Conservation (phyloP, 1,284 basidiomycete genomes). For the Sanguinoderma infundibulare region DNA sequence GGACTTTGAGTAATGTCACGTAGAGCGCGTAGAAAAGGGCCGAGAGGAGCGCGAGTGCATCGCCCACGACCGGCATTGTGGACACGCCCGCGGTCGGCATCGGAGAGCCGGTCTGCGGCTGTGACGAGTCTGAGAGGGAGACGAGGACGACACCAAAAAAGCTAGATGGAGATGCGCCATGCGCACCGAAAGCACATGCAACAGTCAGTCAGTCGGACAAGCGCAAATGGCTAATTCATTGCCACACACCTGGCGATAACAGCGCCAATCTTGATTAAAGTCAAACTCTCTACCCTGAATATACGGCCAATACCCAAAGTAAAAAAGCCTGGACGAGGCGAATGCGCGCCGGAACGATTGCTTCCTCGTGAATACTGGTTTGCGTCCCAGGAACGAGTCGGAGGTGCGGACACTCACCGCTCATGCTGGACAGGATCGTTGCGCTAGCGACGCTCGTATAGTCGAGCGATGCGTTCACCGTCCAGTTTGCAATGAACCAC, state of each 20-base stretch:
- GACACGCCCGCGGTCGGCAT: conserved; percentile 12
- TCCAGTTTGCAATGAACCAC: conserved; percentile 94
- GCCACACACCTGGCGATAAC: conserved; percentile 75
- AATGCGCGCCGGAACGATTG: not conserved
- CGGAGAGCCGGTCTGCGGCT: conserved; percentile 22
- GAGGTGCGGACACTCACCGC: conserved; percentile 60
- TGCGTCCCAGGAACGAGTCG: not conserved
- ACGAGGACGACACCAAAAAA: conserved; percentile 89
- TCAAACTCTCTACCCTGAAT: conserved; percentile 83
- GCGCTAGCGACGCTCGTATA: conserved; percentile 92
- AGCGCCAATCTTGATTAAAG: conserved; percentile 77
- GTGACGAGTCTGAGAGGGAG: conserved; percentile 75
- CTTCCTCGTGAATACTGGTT: not conserved
- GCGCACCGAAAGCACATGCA: not conserved
- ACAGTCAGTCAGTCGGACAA: not conserved
- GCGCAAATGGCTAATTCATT: not conserved
- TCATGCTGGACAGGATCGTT: conserved; percentile 88
- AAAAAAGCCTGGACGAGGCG: conserved; percentile 78
- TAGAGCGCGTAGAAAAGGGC: conserved; percentile 92
- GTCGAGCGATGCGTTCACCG: conserved; percentile 79
- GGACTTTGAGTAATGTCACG: conserved; percentile 90
- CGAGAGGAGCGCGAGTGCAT: conserved; percentile 80
- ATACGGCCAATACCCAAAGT: conserved; percentile 88
- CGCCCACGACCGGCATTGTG: conserved; percentile 61
- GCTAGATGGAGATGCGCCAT: conserved; percentile 44